phyloP scores from a whole-genome alignment of 1,284 basidiomycete genomes.

The Ganoderma resinaceum region DNA sequence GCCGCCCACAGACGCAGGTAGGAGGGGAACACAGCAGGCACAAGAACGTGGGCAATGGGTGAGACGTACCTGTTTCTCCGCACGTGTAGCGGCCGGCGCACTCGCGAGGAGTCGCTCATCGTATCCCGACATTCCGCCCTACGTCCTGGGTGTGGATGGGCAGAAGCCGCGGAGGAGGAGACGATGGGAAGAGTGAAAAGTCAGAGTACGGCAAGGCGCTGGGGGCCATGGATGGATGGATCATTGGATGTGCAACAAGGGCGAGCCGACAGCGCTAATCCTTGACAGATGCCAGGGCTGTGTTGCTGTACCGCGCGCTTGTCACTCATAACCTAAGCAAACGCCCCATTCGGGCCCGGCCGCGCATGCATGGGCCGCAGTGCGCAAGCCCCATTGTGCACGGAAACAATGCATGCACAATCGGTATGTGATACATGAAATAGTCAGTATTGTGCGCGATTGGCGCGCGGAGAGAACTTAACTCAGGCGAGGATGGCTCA shows the following conservation, averaged over 20 bases:
- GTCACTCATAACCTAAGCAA: not conserved
- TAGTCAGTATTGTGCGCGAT: not conserved
- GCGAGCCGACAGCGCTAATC: conserved; percentile 10
- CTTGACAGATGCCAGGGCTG: conserved; percentile 11
- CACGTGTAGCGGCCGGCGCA: conserved; percentile 45
- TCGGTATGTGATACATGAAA: not conserved
- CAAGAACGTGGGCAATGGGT: not conserved
- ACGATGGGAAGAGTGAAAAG: conserved; percentile 7
- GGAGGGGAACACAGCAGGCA: not conserved
- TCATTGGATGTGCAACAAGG: conserved; percentile 6
- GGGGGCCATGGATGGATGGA: conserved; percentile 6
- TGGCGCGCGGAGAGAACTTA: not conserved
- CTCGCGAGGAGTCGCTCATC: conserved; percentile 45
- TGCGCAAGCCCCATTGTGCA: too few relatives aligned
- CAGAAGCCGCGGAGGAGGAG: conserved; percentile 1
- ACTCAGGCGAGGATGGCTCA: not conserved
- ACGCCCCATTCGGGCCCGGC: not conserved
- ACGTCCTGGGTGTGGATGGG: not conserved
- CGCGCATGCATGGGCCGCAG: not conserved
- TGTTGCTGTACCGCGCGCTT: not conserved
- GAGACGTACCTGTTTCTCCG: conserved; percentile 45
- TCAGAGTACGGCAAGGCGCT: not conserved
- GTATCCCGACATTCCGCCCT: conserved; percentile 34
- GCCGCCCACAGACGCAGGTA: not conserved
- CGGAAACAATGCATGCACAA: not conserved